Conservation (phyloP, 1,284 basidiomycete species). For the Rugosomyces carneus region DNA sequence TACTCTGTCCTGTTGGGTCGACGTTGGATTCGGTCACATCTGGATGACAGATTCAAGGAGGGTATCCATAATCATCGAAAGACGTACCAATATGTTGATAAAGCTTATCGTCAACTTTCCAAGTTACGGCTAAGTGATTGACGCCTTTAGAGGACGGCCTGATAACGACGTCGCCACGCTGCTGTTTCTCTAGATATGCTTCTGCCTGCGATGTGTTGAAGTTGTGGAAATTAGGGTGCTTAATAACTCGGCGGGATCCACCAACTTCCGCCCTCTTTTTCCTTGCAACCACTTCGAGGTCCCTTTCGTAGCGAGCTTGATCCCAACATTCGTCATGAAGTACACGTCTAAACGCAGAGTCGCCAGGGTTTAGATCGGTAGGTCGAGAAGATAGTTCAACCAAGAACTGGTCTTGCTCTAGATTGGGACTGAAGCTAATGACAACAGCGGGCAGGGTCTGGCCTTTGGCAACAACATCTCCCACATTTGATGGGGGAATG, state of each 20-base stretch:
- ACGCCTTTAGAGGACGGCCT: slow-evolving; percentile 92
- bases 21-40: slow-evolving; percentile 89
- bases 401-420: slow-evolving; percentile 57
- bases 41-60: slow-evolving; percentile 24
- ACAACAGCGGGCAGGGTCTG: slow-evolving; percentile 83
- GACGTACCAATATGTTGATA: slow-evolving; percentile 93
- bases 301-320: slow-evolving; percentile 55
- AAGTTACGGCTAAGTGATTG: slow-evolving; percentile 95
- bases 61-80: background rate
- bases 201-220: slow-evolving; percentile 92
- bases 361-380: slow-evolving; percentile 64
- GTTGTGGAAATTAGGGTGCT: slow-evolving; percentile 98
- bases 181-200: slow-evolving; percentile 82
- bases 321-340: slow-evolving; percentile 69
- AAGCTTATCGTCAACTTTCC: slow-evolving; percentile 97
- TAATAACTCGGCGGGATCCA: slow-evolving; percentile 81
- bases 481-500: slow-evolving; percentile 32
- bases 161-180: slow-evolving; percentile 93
- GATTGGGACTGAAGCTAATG: slow-evolving; percentile 64
- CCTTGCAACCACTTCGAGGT: slow-evolving; percentile 70
- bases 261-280: slow-evolving; percentile 82
- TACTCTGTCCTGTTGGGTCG: slow-evolving; percentile 60
- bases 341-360: slow-evolving; percentile 58
- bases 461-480: slow-evolving; percentile 57
- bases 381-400: slow-evolving; percentile 77